Conservation (phyloP, 768 basidiomycete genomes). For the Suillus brevipes region DNA sequence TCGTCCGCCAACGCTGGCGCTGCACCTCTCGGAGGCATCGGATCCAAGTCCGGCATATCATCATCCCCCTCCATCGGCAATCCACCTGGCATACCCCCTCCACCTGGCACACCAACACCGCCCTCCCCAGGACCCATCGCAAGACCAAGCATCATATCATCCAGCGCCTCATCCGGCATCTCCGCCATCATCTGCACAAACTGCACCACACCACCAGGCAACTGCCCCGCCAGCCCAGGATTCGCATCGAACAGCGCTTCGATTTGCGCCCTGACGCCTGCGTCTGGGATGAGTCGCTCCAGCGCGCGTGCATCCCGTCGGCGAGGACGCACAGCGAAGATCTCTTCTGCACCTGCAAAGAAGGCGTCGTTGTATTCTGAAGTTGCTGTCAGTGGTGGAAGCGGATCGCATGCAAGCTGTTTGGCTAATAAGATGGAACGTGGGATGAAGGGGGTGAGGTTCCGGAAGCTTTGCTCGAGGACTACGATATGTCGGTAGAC, state of each 20-base stretch:
- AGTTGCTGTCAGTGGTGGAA: slow-evolving; percentile 67
- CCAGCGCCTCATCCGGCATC: slow-evolving; percentile 56
- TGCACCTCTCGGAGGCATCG: background rate
- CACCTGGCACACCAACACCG: slow-evolving; percentile 28
- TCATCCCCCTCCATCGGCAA: slow-evolving; percentile 45
- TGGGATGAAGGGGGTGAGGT: slow-evolving; percentile 74
- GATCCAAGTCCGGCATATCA: slow-evolving; percentile 6
- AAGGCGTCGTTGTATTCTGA: slow-evolving; percentile 72
- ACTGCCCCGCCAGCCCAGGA: slow-evolving; percentile 52
- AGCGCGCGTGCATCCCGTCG: slow-evolving; percentile 53
- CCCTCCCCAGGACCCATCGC: slow-evolving; percentile 38
- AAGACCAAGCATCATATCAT: slow-evolving; percentile 56
- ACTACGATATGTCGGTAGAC: slow-evolving; percentile 78
- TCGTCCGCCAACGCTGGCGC: slow-evolving; percentile 23
- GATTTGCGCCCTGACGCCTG: slow-evolving; percentile 55
- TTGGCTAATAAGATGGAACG: slow-evolving; percentile 49
- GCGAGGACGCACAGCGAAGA: slow-evolving; percentile 36
- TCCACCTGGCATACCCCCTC: slow-evolving; percentile 40
- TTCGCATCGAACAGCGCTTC: slow-evolving; percentile 62
- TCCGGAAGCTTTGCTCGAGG: slow-evolving; percentile 59
- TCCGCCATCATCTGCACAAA: slow-evolving; percentile 58
- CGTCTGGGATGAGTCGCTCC: slow-evolving; percentile 59
- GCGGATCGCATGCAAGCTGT: slow-evolving; percentile 79
- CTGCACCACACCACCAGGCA: slow-evolving; percentile 67
- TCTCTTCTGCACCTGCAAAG: slow-evolving; percentile 65